These are phyloP conservation scores for Phellinidium pouzarii DNA, from an alignment of 1,284 basidiomycete species.

Conservation along the genomic window DNA sequence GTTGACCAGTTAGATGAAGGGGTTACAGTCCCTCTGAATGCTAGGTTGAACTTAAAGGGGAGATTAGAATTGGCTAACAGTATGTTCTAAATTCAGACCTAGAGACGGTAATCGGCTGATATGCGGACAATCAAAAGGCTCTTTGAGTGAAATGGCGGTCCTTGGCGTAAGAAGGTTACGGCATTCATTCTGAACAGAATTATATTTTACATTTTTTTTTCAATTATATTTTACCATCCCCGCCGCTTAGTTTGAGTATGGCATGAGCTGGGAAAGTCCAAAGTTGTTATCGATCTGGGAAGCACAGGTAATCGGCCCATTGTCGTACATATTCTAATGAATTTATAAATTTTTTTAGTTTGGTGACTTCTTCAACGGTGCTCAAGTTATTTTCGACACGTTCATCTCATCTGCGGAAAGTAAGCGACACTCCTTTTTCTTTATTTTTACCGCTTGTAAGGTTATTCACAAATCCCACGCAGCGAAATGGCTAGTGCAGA, in stretches of 20 bases:
- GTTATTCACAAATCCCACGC: constrained; percentile 7
- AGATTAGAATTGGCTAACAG: constrained; percentile 82
- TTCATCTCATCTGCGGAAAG: constrained; percentile 81
- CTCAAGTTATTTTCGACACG: constrained; percentile 83
- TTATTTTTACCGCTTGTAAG: not conserved
- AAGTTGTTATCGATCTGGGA: constrained; percentile 83
- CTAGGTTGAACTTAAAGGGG: constrained; percentile 52
- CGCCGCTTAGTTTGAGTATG: constrained; percentile 69
- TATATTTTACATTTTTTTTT: no score
- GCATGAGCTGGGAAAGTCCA: constrained; percentile 80
- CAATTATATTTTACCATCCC: no score
- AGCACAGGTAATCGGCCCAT: constrained; percentile 51
- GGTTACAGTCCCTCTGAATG: constrained; percentile 74
- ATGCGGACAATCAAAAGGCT: constrained; percentile 46
- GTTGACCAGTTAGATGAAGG: constrained; percentile 79
- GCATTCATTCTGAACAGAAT: constrained; percentile 11
- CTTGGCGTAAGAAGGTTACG: constrained; percentile 52
- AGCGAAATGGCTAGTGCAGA: constrained; percentile 94
- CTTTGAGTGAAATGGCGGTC: constrained; percentile 80
- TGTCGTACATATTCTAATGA: constrained; percentile 1
- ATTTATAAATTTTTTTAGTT: constrained; percentile 37
- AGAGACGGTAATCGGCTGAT: not conserved
- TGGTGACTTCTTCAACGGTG: constrained; percentile 90
- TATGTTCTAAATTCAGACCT: constrained; percentile 31
- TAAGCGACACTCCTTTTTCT: constrained; percentile 34